These are phyloP conservation scores for Trametes gibbosa DNA, from an alignment of 768 basidiomycete genomes.

Conservation along the genomic window DNA sequence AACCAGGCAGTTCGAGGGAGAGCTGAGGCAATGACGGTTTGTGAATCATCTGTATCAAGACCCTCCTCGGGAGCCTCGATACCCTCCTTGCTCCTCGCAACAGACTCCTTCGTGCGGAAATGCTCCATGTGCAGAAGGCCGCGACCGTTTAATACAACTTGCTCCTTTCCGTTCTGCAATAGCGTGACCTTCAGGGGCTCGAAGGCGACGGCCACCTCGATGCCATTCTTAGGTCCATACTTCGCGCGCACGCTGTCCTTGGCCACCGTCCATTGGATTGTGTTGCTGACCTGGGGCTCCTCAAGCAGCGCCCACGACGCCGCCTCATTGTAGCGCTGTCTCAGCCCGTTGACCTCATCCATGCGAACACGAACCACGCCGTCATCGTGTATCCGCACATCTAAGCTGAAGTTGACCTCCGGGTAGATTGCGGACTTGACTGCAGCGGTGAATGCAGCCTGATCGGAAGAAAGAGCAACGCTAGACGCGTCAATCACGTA, in stretches of 20 bases:
- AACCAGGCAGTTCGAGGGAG: conserved; percentile 71
- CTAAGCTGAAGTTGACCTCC: conserved; percentile 74
- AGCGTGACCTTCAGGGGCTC: conserved; percentile 75
- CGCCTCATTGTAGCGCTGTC: conserved; percentile 89
- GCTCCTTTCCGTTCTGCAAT: conserved; percentile 70
- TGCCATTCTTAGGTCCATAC: conserved; percentile 61
- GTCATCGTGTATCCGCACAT: conserved; percentile 81
- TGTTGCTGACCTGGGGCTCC: conserved; percentile 62
- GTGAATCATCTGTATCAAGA: conserved; percentile 34
- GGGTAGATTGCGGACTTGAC: conserved; percentile 84
- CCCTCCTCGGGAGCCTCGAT: conserved; percentile 34
- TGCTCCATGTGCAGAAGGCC: conserved; percentile 98
- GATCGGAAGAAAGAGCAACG: conserved; percentile 48
- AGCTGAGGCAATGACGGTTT: conserved; percentile 48
- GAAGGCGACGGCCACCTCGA: conserved; percentile 69
- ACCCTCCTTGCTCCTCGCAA: conserved; percentile 41
- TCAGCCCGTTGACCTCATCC: conserved; percentile 79
- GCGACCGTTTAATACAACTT: conserved; percentile 85
- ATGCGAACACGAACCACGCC: conserved; percentile 90
- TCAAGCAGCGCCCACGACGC: conserved; percentile 82
- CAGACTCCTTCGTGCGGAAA: conserved; percentile 68
- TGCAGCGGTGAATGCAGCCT: conserved; percentile 68
- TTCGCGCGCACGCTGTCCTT: conserved; percentile 61
- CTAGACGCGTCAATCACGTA: conserved; percentile 70
- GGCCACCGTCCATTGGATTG: conserved; percentile 62